Evolutionary conservation across 805 yeast species (phyloP), one percentile per base, ranked within the genome.

Genomic region (Ogataea zsoltii): DNA sequence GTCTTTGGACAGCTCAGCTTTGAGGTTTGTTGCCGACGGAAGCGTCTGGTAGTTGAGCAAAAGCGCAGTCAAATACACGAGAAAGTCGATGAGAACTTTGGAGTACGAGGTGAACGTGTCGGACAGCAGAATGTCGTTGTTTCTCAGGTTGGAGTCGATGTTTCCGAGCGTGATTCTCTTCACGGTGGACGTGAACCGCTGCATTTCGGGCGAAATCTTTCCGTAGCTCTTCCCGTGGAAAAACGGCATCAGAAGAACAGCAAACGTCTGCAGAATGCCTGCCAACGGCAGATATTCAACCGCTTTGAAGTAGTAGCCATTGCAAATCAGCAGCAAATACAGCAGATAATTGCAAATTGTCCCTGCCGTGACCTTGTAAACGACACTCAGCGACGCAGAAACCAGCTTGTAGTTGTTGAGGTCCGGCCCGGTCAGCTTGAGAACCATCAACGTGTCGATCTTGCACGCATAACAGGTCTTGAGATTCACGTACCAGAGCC

Each of bases 51-150:
- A 61, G 47, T 67, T 69, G 41, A 68, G 57, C 26, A 66, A 36
- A 16, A 77, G 46, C 46, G 76, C 74, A 60, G 87, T 75, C 2
- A 76, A 23, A 53, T 79, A 78, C 29, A 85, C 70, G 3, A 77
- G 75, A 16, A 85, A 66, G 63, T 94, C 98, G 37, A 86, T 83
- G 38, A 88, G 57, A 0, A 89, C 86, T 58, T 82, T 82, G 3
- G 88, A 71, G 61, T 85, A 89, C 0, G 97, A 89, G 0, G 95
- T 85, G 37, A 94, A 69, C 4, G 90, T 81, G 68, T 92, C 99
- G 7, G 96, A 80, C 12, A 91, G 62, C 38, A 94, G 65, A 31
- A 92, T 86, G 61, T 92, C 97, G 44, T 87, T 85, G 14, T 86
- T 78, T 56, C 96, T 70, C 62, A 77, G 66, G 13, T 75, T 74